A percentile compares a stretch with the other conserved stretches of the same genome.
These are phyloP conservation scores for Phytopythium mirpurense DNA, from an alignment of 352 stramenopile species.

Conservation along the genomic window DNA sequence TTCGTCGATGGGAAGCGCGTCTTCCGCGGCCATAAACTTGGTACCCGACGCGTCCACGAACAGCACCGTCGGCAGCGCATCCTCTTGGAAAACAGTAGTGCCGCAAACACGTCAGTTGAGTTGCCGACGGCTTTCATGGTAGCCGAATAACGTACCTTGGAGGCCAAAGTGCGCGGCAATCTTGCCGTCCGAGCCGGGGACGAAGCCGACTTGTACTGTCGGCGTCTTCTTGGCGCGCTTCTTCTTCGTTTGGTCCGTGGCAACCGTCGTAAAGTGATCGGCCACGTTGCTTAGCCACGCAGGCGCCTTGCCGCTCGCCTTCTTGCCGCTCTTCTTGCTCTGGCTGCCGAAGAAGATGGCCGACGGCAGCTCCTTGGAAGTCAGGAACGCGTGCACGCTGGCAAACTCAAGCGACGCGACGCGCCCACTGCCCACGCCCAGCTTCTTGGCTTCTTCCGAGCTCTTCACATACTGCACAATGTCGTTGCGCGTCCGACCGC, in stretches of 20 bases:
- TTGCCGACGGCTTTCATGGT: background rate
- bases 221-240: constrained; percentile 59
- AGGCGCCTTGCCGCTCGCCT: constrained; percentile 34
- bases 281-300: constrained; percentile 53
- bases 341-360: constrained; percentile 65
- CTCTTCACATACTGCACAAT: constrained; percentile 74
- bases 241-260: constrained; percentile 42
- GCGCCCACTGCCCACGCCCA: constrained; percentile 46
- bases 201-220: constrained; percentile 50
- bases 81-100: constrained; percentile 10
- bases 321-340: constrained; percentile 39
- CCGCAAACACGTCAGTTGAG: background rate
- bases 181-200: constrained; percentile 59
- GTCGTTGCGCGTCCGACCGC: constrained; percentile 48
- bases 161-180: constrained; percentile 64
- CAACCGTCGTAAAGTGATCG: constrained; percentile 35
- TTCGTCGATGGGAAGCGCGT: constrained; percentile 29
- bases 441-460: constrained; percentile 60
- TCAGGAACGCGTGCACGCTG: constrained; percentile 54
- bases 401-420: constrained; percentile 45
- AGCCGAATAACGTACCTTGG: constrained; percentile 11
- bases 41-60: constrained; percentile 44
- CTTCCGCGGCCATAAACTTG: constrained; percentile 38
- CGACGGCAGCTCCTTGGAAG: constrained; percentile 38
- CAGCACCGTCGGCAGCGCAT: constrained; percentile 51